These are phyloP conservation scores for Nectriaceae sp. DNA, from an alignment of 2,329 filamentous ascomycete species.

Conservation along the genomic window DNA sequence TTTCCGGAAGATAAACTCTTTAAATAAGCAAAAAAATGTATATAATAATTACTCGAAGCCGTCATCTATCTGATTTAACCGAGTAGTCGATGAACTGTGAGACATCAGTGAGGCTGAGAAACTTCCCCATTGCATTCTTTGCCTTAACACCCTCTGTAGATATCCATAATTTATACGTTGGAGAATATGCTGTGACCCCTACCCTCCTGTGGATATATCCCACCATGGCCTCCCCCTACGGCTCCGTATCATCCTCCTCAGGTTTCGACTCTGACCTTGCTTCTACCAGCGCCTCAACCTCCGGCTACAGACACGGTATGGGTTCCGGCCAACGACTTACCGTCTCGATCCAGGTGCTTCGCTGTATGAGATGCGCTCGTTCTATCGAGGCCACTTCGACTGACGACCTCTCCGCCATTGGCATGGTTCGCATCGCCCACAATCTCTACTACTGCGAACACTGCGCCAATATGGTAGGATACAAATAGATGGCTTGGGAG, in stretches of 20 bases:
- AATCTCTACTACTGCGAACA: slow-evolving; percentile 68
- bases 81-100: too few species aligned
- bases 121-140: too few species aligned
- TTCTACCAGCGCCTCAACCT: slow-evolving; percentile 35
- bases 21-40: too few species aligned
- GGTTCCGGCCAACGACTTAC: slow-evolving; percentile 47
- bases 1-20: too few species aligned
- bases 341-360: slow-evolving; percentile 60
- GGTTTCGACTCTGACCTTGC: slow-evolving; percentile 23
- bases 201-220: too few species aligned
- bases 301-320: slow-evolving; percentile 48
- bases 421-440: slow-evolving; percentile 66
- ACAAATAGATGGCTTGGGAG: slow-evolving; percentile 49
- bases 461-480: slow-evolving; percentile 65
- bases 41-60: too few species aligned
- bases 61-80: too few species aligned
- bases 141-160: too few species aligned
- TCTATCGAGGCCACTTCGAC: slow-evolving; percentile 62
- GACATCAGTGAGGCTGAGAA: too few species aligned
- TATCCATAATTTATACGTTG: too few species aligned
- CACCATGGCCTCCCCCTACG: slow-evolving; percentile 20
- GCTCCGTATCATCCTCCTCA: slow-evolving; percentile 18
- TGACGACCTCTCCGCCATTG: slow-evolving; percentile 57
- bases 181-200: too few species aligned
- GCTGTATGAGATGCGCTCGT: slow-evolving; percentile 63